Evolutionary conservation across 345 rosid species (phyloP).

Genomic region (Isatis tinctoria): DNA sequence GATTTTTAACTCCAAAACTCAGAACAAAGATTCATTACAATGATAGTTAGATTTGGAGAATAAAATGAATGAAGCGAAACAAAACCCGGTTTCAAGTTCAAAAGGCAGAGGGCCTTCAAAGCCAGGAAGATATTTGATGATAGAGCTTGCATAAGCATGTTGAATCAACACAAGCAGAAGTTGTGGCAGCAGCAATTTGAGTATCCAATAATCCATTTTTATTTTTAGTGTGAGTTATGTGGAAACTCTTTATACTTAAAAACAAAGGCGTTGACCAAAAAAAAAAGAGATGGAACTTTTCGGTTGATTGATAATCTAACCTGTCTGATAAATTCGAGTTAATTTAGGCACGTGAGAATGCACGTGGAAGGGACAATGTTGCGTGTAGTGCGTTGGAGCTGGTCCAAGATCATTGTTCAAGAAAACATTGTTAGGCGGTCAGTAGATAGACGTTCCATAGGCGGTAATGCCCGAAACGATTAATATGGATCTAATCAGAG

Average conservation of each 20-base stretch:
- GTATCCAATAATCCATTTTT: neutral
- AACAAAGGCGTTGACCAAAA: slow-evolving; percentile 16
- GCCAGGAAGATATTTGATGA: slow-evolving; percentile 33
- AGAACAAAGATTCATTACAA: neutral
- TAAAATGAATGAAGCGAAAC: neutral
- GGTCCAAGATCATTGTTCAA: too few species aligned
- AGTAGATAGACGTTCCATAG: too few species aligned
- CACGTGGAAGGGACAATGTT: too few species aligned
- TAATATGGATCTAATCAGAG: too few species aligned
- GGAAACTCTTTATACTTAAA: neutral
- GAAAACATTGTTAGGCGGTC: too few species aligned
- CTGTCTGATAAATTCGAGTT: too few species aligned
- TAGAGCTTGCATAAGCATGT: slow-evolving; percentile 15
- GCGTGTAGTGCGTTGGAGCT: too few species aligned
- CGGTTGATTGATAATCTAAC: too few species aligned
- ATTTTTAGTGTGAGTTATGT: neutral
- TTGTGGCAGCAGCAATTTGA: neutral
- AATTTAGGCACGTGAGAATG: too few species aligned
- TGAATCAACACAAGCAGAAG: neutral
- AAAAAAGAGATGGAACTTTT: too few species aligned
- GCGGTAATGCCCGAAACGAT: too few species aligned
- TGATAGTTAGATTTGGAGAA: neutral
- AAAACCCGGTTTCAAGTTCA: slow-evolving; percentile 45
- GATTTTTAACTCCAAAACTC: neutral
- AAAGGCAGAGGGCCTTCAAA: slow-evolving; percentile 39